Percentiles rank a stretch among this genome's conserved stretches.
Conservation (phyloP, 2,329 filamentous ascomycete genomes). For the Trichoderma sp. region DNA sequence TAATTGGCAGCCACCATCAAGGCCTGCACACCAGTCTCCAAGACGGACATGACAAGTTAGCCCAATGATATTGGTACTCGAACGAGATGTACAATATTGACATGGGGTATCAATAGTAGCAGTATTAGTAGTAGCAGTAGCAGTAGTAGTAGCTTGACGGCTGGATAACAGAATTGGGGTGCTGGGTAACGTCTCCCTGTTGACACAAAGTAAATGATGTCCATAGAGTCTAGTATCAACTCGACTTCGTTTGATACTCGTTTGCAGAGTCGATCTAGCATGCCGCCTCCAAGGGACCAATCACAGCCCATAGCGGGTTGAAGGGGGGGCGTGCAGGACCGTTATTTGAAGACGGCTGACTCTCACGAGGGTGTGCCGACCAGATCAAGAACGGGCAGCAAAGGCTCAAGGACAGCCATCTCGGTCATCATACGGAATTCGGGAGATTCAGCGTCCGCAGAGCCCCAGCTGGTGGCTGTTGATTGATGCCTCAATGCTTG, state of each 20-base stretch:
- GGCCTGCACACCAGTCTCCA: neutral
- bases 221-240: neutral
- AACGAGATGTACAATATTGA: neutral
- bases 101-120: neutral
- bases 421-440: slow-evolving; percentile 3
- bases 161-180: no score
- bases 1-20: neutral
- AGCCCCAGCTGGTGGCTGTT: neutral
- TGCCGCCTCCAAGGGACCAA: neutral
- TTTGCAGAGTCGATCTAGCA: neutral
- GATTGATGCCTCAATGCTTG: neutral
- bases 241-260: neutral
- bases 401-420: slow-evolving; percentile 6
- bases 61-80: neutral
- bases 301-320: neutral
- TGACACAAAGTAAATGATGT: neutral
- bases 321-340: slow-evolving; percentile 7
- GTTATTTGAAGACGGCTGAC: neutral
- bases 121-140: no score
- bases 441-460: slow-evolving; percentile 2
- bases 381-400: neutral
- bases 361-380: slow-evolving; percentile 9
- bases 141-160: no score
- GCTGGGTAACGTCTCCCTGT: no score
- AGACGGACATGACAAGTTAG: neutral